Base-by-base conservation (phyloP, 169 alveolate genomes). In the Cryptosporidium sp. region DNA sequence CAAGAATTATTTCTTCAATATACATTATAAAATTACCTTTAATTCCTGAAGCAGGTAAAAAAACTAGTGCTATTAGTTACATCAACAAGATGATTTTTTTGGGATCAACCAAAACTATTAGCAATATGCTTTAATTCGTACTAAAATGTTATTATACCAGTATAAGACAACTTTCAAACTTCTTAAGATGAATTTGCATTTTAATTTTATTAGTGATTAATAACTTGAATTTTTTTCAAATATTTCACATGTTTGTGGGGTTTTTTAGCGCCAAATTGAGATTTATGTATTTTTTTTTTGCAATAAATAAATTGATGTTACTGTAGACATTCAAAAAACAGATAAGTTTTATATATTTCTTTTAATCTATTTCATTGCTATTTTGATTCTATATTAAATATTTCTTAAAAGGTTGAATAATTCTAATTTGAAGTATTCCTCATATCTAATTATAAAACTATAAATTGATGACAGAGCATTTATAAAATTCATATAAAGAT, bases 1-100 rank as follows among this genome's bases (percentile, higher is more conserved):
- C 89, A 26, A 80, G 51, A 62, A 80, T 62, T 10, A 80, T 80
- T 48, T 80, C 89, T 16, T 80, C 89, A 80, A 80, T 80, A 35
- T 80, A 80, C 89, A 80, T 80, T 23, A n/a, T 74, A 21, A 33
- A 33, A 26, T 35, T 37, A 21, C 29, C 18, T 2, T 55, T 7
- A 0, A 14, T 21, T 21, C 29, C 37, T 18, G 7, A 55, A n/a
- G 67, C 39, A 23, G 67, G 67, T 7, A 55, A 21, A 52, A 55
- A 55, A 55, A 2, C 14, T 14, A 16, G 4, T 16, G 14, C 12
- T 51, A 16, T 1, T 51, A 51, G 2, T 55, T 55, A 55, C 67
- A 26, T n/a, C 67, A 9, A n/a, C 14, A 5, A 21, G 5, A n/a
- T n/a, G n/a, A 55, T 6, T 55, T 23, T 55, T 26, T 23, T 26